phyloP scores from a whole-genome alignment of 768 basidiomycete species.

The Lactifluus volemus region DNA sequence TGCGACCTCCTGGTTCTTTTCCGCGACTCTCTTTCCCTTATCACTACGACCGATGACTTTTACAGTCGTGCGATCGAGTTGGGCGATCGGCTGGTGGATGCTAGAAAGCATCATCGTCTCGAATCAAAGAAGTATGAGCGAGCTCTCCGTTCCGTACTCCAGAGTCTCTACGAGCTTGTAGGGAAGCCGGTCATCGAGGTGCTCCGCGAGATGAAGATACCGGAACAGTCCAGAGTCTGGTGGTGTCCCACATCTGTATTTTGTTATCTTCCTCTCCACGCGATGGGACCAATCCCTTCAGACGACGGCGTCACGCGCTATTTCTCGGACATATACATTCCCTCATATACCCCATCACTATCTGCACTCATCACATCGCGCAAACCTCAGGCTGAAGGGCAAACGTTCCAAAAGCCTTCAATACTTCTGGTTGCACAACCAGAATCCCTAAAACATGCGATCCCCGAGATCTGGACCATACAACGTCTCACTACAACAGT shows the following conservation, averaged over 20 bases:
- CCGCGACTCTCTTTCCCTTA: not conserved
- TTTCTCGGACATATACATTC: too few species aligned
- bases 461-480: too few species aligned
- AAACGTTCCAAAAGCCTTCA: too few species aligned
- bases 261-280: not conserved
- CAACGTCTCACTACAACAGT: too few species aligned
- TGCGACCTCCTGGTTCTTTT: constrained; percentile 2
- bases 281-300: too few species aligned
- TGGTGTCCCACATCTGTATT: not conserved
- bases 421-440: too few species aligned
- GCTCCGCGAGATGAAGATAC: not conserved
- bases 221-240: not conserved
- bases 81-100: not conserved
- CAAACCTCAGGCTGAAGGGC: too few species aligned
- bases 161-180: not conserved
- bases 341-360: too few species aligned
- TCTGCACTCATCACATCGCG: too few species aligned
- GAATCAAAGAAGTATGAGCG: not conserved
- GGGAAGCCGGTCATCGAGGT: not conserved
- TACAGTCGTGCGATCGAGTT: not conserved
- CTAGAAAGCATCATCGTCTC: not conserved
- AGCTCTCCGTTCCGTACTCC: not conserved
- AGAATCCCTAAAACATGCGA: too few species aligned
- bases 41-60: not conserved
- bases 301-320: too few species aligned